Conservation (phyloP, 352 stramenopile genomes). For the Pythium volutum region DNA sequence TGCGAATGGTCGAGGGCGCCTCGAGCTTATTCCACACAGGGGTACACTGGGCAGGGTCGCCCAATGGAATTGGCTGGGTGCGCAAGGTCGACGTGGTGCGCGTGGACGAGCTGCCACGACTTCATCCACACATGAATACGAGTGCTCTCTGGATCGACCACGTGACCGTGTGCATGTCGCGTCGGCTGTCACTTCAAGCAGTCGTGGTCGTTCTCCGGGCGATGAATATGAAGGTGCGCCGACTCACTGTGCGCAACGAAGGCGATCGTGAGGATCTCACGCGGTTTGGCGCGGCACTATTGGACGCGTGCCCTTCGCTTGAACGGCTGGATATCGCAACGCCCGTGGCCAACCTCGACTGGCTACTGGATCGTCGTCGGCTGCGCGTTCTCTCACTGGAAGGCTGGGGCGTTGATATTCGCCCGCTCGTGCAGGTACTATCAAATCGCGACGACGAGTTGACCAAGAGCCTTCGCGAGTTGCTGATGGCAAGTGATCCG, state of each 20-base stretch:
- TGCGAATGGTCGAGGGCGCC: neutral
- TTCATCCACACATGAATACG: too few relatives aligned
- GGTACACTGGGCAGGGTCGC: neutral
- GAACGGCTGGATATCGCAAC: too few relatives aligned
- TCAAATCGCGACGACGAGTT: too few relatives aligned
- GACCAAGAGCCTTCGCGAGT: too few relatives aligned
- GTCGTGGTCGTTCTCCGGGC: neutral
- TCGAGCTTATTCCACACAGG: neutral
- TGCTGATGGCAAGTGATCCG: too few relatives aligned
- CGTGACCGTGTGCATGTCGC: neutral
- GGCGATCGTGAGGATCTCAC: neutral
- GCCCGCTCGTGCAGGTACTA: too few relatives aligned
- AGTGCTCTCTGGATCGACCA: neutral
- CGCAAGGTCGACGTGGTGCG: neutral
- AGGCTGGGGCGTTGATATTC: too few relatives aligned
- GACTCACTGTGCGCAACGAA: neutral
- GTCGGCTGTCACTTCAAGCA: neutral
- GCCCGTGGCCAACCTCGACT: too few relatives aligned
- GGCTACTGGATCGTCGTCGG: too few relatives aligned
- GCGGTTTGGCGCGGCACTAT: too few relatives aligned
- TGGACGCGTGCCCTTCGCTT: too few relatives aligned
- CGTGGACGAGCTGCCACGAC: neutral
- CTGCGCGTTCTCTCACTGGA: too few relatives aligned
- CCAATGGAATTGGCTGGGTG: neutral
- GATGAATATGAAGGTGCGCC: neutral